Evolutionary conservation across 1,284 basidiomycete species (phyloP).

Genomic region (Ceratobasidium sp.): DNA sequence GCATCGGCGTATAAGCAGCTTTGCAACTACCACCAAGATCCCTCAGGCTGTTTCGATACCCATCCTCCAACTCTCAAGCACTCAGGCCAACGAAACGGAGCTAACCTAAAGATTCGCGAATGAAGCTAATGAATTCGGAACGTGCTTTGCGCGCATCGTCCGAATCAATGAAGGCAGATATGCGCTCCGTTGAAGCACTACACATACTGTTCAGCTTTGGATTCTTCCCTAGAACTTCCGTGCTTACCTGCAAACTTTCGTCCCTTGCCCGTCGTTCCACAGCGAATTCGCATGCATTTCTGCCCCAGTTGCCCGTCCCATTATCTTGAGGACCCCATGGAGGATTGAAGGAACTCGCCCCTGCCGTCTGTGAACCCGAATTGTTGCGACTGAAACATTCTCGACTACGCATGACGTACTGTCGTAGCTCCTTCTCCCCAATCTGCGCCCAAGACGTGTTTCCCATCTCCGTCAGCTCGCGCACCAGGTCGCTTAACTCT

Average conservation of each 20-base stretch:
- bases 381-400: neutral
- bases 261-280: neutral
- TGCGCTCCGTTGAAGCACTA: constrained; percentile 4
- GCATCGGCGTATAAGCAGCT: neutral
- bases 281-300: neutral
- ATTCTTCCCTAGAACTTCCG: too few relatives aligned
- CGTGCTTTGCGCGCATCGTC: neutral
- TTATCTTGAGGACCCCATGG: neutral
- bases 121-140: neutral
- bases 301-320: neutral
- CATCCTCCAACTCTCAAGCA: neutral
- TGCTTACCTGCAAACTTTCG: neutral
- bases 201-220: neutral
- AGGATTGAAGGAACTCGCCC: neutral
- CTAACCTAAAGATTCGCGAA: neutral
- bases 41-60: too few relatives aligned
- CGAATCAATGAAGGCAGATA: neutral
- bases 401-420: neutral
- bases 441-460: neutral
- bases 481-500: neutral
- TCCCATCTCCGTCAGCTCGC: neutral
- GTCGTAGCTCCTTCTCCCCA: neutral
- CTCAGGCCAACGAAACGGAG: neutral
- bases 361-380: neutral
- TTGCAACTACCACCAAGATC: too few relatives aligned